These are phyloP conservation scores for Camellia granthamiana DNA, from an alignment of 148 eudicot species.

Conservation along the genomic window DNA sequence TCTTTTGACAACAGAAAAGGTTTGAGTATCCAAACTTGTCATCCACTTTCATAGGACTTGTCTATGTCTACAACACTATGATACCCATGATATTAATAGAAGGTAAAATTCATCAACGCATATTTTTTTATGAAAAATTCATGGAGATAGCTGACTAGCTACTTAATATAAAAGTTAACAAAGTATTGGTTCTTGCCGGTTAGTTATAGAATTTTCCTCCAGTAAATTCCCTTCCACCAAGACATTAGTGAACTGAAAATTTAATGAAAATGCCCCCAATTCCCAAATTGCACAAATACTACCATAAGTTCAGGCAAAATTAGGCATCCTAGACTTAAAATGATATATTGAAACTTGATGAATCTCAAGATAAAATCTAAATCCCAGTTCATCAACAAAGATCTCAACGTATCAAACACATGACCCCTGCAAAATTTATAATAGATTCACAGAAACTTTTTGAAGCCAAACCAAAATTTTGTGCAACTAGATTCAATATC, in stretches of 20 bases:
- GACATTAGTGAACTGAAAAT: not conserved
- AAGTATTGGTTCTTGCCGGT: not conserved
- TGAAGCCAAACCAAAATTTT: not conserved
- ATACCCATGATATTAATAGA: too few relatives aligned
- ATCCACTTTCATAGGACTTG: too few relatives aligned
- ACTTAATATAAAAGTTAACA: too few relatives aligned
- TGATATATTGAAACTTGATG: not conserved
- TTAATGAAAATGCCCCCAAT: not conserved
- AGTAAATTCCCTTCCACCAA: not conserved
- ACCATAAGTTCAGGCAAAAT: not conserved
- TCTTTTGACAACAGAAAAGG: too few relatives aligned
- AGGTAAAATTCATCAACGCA: too few relatives aligned
- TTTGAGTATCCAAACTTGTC: not conserved
- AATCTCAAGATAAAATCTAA: not conserved
- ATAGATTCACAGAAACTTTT: not conserved
- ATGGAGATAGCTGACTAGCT: too few relatives aligned
- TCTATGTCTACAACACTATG: too few relatives aligned
- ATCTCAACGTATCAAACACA: not conserved
- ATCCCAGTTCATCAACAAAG: not conserved
- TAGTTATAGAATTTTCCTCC: not conserved
- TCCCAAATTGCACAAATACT: not conserved
- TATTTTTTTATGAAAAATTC: too few relatives aligned
- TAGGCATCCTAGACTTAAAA: not conserved
- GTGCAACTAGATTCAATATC: not conserved
- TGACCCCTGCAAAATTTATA: not conserved